A percentile compares a stretch with the other conserved stretches of the same genome.
These are phyloP conservation scores for Alnus glutinosa DNA, from an alignment of 306 rosid genomes.

Conservation along the genomic window DNA sequence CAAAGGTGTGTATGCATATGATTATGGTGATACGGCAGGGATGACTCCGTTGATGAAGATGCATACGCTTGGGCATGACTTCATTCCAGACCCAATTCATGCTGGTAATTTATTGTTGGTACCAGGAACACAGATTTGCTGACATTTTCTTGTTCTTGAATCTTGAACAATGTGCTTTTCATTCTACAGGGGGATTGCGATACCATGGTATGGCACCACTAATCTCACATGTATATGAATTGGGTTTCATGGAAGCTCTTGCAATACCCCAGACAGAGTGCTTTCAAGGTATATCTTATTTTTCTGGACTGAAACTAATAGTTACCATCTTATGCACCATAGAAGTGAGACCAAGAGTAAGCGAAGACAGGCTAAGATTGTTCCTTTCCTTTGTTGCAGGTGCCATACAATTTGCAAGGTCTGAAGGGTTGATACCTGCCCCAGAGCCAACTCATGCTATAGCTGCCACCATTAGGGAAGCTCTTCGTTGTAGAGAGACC, in stretches of 20 bases:
- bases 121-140: neutral
- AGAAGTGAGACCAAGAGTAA: neutral
- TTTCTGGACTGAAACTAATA: slow-evolving; percentile 7
- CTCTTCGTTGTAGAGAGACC: slow-evolving; percentile 64
- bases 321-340: neutral
- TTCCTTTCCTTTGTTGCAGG: slow-evolving; percentile 47
- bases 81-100: slow-evolving; percentile 94
- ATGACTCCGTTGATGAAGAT: slow-evolving; percentile 96
- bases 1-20: slow-evolving; percentile 75
- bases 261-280: slow-evolving; percentile 88
- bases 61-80: slow-evolving; percentile 94
- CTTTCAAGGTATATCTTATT: slow-evolving; percentile 58
- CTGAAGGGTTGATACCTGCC: slow-evolving; percentile 93
- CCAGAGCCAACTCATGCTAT: slow-evolving; percentile 96
- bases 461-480: slow-evolving; percentile 91
- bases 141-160: slow-evolving; percentile 2
- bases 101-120: slow-evolving; percentile 54
- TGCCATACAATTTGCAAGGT: slow-evolving; percentile 81
- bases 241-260: slow-evolving; percentile 89
- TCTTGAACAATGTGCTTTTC: slow-evolving; percentile 6
- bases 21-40: slow-evolving; percentile 89
- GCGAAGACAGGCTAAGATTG: neutral
- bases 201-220: slow-evolving; percentile 98
- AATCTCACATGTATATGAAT: slow-evolving; percentile 82
- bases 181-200: slow-evolving; percentile 80